phyloP scores from a whole-genome alignment of 2,329 filamentous ascomycete species.

The Aspergillus luchuensis region DNA sequence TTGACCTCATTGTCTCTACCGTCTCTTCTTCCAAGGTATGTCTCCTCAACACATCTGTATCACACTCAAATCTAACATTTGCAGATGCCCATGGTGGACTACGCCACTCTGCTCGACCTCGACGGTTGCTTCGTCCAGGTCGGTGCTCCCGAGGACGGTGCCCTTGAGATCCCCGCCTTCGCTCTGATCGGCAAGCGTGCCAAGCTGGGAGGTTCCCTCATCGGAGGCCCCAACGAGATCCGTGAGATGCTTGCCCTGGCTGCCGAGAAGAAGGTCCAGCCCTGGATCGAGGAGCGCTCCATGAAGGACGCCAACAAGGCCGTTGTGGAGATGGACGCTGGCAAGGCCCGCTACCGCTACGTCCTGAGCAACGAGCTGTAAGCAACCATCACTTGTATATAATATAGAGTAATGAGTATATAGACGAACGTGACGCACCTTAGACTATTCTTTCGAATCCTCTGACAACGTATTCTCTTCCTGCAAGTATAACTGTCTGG shows the following conservation, averaged over 20 bases:
- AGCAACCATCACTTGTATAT: background rate
- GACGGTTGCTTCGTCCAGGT: slow-evolving; percentile 66
- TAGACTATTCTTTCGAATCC: slow-evolving; percentile 29
- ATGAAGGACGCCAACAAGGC: slow-evolving; percentile 49
- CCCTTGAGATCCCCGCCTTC: slow-evolving; percentile 57
- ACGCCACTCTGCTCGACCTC: slow-evolving; percentile 59
- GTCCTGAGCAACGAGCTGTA: slow-evolving; percentile 45
- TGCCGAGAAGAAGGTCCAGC: slow-evolving; percentile 40
- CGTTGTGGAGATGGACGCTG: slow-evolving; percentile 45
- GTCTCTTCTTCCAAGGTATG: slow-evolving; percentile 46
- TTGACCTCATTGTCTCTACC: slow-evolving; percentile 60
- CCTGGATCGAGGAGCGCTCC: slow-evolving; percentile 44
- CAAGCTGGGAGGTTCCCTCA: slow-evolving; percentile 51
- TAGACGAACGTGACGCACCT: slow-evolving; percentile 8
- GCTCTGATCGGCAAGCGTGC: slow-evolving; percentile 55
- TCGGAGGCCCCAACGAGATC: slow-evolving; percentile 45
- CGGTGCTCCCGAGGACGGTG: slow-evolving; percentile 62
- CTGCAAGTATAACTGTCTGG: slow-evolving; percentile 22
- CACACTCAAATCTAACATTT: no score
- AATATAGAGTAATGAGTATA: slow-evolving; percentile 6
- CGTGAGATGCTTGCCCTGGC: slow-evolving; percentile 48
- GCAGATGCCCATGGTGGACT: slow-evolving; percentile 62
- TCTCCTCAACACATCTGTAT: no score
- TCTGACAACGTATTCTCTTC: slow-evolving; percentile 27
- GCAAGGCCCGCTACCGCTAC: slow-evolving; percentile 48